Evolutionary conservation across 2,329 filamentous ascomycete genomes (phyloP), one percentile per base, ranked within the genome.

Genomic region (Knufia fluminis): DNA sequence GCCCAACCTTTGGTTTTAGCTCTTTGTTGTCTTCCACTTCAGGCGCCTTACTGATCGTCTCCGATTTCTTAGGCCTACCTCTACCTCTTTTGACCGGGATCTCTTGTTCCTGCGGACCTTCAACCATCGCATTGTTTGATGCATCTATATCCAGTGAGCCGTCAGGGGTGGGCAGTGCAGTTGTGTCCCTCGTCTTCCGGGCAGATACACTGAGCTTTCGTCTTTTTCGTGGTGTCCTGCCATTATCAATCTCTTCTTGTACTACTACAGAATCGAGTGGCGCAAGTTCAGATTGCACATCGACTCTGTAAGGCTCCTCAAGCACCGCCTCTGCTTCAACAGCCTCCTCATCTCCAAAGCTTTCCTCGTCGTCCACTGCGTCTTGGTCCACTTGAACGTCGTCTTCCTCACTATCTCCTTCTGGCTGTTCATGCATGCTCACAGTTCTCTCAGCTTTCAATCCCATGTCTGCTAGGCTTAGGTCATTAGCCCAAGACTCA

Each of bases 401-500:
- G 28, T 38, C 48, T 8, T 28, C 33, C 6, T 48, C 33, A 4
- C 6, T 17, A 17, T 52, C 49, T 17, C 50, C 50, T 12, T 49
- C 52, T 24, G 43, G 38, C 23, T 50, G 33, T 10, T 33, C 44
- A n/a, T 49, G 46, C 17, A 19, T 36, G 26, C 28, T 49, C 24
- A 42, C 32, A 20, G 22, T 43, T 38, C 9, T 38, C 43, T 54
- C 36, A 23, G 44, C 51, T 28, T 45, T 44, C 19, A 59, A 46
- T 33, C 57, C 57, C 57, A 59, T 59, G 32, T 59, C 57, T 20
- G 51, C 57, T 39, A 59, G 49, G 47, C 56, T 55, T 49, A 59
- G 51, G 42, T 59, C 52, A n/a, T 59, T 58, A 3, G 57, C 57
- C 57, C 57, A 59, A 24, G 54, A 57, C 42, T 59, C 57, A 35